Base-by-base conservation (phyloP, 768 basidiomycete genomes). In the Cyclocybe cylindracea region DNA sequence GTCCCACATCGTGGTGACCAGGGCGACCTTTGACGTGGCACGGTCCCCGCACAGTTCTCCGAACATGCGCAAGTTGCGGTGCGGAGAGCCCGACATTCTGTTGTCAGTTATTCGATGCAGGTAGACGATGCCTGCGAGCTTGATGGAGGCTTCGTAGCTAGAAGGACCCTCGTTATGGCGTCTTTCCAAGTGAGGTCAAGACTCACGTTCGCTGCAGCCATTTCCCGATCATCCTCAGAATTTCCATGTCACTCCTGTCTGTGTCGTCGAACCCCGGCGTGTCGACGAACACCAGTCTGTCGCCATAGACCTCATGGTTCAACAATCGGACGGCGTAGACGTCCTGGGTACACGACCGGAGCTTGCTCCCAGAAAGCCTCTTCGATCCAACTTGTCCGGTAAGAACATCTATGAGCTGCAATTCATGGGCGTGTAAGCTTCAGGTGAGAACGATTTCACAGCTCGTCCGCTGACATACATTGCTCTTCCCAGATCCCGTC, bases 1-100 rank as follows among this genome's bases (percentile, higher is more conserved):
- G 7, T 68, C 70, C 78, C 79, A 80, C 74, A 73, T 78, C 40
- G 71, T 82, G 44, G 80, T 81, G 48, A 75, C 73, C 48, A 82
- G 66, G 44, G 74, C 68, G 33, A 81, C 76, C 50, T 77, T 77
- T 31, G 66, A 65, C 50, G 79, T 68, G 6, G 72, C 67, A 44
- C 58, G 64, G 31, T 71, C 70, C 14, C 79, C 79, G 58, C 78
- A 80, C 10, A 82, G 66, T 39, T 77, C 66, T 42, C 69, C 64
- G 62, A 81, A 78, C 60, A 78, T 68, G 33, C 67, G 65, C 42
- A 79, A 71, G 59, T 78, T 79, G 54, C 71, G 67, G 32, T 60
- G 66, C 24, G 74, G 69, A 1, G 69, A 65, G 37, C 75, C 76
- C 31, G 69, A 68, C 68, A 78, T 71, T 18, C 73, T 59, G 61